phyloP scores from a whole-genome alignment of 805 yeast genomes.

The Lachancea fermentati region DNA sequence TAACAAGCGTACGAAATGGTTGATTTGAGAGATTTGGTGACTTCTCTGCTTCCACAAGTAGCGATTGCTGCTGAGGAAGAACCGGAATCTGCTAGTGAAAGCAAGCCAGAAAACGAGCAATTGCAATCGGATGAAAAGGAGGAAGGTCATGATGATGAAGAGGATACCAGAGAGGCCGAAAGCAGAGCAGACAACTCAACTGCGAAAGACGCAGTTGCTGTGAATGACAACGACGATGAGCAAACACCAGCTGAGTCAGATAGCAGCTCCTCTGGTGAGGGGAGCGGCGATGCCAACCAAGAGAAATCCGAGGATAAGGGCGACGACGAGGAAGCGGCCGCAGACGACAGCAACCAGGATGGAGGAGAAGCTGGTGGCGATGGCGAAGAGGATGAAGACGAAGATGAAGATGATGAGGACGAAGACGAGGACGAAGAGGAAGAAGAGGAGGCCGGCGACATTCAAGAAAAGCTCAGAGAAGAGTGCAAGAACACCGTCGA shows the following conservation, averaged over 20 bases:
- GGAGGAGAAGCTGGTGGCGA: conserved; percentile 16
- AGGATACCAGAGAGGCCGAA: background rate
- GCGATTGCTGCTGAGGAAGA: background rate
- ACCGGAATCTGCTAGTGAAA: background rate
- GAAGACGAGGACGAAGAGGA: conserved; percentile 67
- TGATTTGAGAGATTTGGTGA: background rate
- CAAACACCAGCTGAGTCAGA: background rate
- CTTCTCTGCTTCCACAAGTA: background rate
- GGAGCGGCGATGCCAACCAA: too few relatives aligned
- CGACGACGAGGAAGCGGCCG: too few relatives aligned
- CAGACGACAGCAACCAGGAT: too few relatives aligned
- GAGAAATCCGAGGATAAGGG: background rate
- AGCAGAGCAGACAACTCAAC: background rate
- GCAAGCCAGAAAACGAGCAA: background rate
- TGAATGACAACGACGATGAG: background rate
- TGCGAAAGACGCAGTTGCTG: background rate
- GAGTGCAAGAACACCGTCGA: conserved; percentile 64
- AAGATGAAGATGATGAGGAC: conserved; percentile 37
- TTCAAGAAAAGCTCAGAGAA: conserved; percentile 53
- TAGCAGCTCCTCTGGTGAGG: too few relatives aligned
- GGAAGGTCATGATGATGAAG: background rate
- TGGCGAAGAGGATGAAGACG: conserved; percentile 52
- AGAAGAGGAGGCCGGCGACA: conserved; percentile 64
- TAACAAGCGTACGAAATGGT: background rate
- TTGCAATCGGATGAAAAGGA: background rate